Evolutionary conservation across 2,329 filamentous ascomycete species (phyloP).

Genomic region (Epichloe typhina): DNA sequence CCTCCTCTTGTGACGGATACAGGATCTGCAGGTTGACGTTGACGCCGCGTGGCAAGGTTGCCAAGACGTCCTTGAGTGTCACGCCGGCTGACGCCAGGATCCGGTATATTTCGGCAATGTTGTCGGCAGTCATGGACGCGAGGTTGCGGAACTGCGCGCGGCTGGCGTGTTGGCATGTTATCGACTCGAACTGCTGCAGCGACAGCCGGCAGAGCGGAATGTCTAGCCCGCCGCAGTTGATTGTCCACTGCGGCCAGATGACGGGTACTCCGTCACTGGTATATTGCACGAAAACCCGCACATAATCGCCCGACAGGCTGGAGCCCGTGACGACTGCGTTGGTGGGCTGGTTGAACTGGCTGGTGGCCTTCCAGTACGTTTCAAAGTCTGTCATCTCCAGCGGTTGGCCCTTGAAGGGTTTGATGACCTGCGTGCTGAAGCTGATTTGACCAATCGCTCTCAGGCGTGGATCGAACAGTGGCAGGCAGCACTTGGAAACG

Average conservation of each 20-base stretch:
- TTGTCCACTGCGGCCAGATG: constrained; percentile 74
- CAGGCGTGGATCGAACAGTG: constrained; percentile 82
- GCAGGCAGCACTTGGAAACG: constrained; percentile 70
- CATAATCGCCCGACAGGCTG: constrained; percentile 89
- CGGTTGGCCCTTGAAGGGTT: constrained; percentile 83
- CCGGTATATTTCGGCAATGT: constrained; percentile 54
- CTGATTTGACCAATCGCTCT: constrained; percentile 86
- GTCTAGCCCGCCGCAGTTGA: constrained; percentile 62
- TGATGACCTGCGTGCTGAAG: constrained; percentile 92
- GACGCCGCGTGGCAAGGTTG: constrained; percentile 61
- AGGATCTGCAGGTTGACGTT: constrained; percentile 87
- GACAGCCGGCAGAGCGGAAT: constrained; percentile 72
- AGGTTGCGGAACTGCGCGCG: constrained; percentile 31
- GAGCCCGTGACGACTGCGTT: constrained; percentile 87
- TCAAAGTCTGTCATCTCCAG: constrained; percentile 97
- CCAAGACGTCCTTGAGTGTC: constrained; percentile 65
- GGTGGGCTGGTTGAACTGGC: constrained; percentile 68
- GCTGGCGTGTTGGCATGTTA: constrained; percentile 30
- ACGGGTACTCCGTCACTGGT: constrained; percentile 81
- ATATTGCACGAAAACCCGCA: constrained; percentile 81
- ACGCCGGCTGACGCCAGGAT: constrained; percentile 63
- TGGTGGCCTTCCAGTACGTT: constrained; percentile 98
- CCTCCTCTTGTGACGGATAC: constrained; percentile 67
- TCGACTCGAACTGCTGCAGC: constrained; percentile 53
- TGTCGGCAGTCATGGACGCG: constrained; percentile 32